phyloP scores from a whole-genome alignment of 2,329 filamentous ascomycete genomes.

The Penicillium freii region DNA sequence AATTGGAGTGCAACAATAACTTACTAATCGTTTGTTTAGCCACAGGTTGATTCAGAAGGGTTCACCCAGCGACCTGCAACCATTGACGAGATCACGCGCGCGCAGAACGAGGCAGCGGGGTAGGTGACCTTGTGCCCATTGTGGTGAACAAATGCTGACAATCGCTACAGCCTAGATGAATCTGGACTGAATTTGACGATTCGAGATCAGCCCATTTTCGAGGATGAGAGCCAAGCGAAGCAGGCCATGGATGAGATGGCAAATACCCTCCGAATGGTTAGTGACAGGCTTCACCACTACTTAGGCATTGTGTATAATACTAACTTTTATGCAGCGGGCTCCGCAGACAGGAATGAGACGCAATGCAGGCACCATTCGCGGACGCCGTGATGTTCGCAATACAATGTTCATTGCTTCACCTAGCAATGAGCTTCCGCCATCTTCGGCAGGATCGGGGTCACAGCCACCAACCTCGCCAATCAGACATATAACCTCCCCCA shows the following conservation, averaged over 20 bases:
- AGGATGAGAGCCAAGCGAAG: conserved; percentile 51
- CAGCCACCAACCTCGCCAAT: conserved; percentile 37
- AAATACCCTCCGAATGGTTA: conserved; percentile 47
- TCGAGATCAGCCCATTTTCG: conserved; percentile 49
- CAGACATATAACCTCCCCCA: conserved; percentile 47
- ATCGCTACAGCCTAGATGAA: conserved; percentile 39
- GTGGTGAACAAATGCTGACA: conserved; percentile 15
- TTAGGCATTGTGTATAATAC: not conserved
- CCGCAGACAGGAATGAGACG: conserved; percentile 58
- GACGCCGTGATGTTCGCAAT: conserved; percentile 86
- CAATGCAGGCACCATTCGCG: conserved; percentile 74
- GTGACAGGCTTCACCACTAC: conserved; percentile 13
- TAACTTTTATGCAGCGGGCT: conserved; percentile 41
- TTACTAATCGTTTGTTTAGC: conserved; percentile 20
- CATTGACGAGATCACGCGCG: conserved; percentile 46
- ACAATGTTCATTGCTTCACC: conserved; percentile 73
- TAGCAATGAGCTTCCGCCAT: conserved; percentile 34
- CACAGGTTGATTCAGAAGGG: conserved; percentile 41
- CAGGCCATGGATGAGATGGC: conserved; percentile 50
- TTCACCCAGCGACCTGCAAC: conserved; percentile 42
- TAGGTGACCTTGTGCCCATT: conserved; percentile 20
- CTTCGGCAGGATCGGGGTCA: conserved; percentile 27
- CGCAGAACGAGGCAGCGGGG: conserved; percentile 46
- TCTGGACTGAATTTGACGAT: conserved; percentile 49
- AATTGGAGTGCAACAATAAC: not conserved